Conservation (phyloP, 306 rosid species). For the Pyrus betulifolia region DNA sequence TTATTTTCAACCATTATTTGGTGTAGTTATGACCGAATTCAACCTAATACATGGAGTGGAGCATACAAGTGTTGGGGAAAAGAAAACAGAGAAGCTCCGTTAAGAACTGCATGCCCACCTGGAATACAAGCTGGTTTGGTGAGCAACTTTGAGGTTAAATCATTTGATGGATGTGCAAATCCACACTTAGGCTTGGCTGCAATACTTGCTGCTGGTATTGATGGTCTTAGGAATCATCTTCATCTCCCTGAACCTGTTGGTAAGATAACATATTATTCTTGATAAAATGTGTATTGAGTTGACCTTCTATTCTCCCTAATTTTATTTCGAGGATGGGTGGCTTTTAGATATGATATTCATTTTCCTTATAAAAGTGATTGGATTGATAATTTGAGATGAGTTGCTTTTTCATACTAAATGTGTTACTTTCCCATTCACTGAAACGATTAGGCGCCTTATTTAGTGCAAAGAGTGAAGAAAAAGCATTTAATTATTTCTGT, state of each 20-base stretch:
- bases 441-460: too few species aligned
- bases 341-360: too few species aligned
- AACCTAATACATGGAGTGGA: slow-evolving; percentile 88
- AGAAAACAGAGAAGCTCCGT: slow-evolving; percentile 80
- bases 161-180: slow-evolving; percentile 89
- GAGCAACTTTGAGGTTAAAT: slow-evolving; percentile 84
- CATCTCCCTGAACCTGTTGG: slow-evolving; percentile 77
- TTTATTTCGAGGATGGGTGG: neutral
- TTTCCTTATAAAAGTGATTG: too few species aligned
- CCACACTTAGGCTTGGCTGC: slow-evolving; percentile 84
- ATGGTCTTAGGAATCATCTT: slow-evolving; percentile 78
- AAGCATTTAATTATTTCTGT: too few species aligned
- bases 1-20: neutral
- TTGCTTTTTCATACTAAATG: neutral
- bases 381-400: neutral
- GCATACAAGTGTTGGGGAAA: slow-evolving; percentile 91
- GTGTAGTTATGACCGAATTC: slow-evolving; percentile 74
- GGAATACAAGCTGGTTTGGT: slow-evolving; percentile 55
- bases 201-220: slow-evolving; percentile 79
- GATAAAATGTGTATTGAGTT: neutral
- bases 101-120: slow-evolving; percentile 83
- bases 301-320: neutral
- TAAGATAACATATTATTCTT: slow-evolving; percentile 27
- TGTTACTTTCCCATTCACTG: too few species aligned
- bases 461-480: too few species aligned